Evolutionary conservation across 2,329 filamentous ascomycete genomes (phyloP).

Genomic region (Myriosclerotinia scirpicola): DNA sequence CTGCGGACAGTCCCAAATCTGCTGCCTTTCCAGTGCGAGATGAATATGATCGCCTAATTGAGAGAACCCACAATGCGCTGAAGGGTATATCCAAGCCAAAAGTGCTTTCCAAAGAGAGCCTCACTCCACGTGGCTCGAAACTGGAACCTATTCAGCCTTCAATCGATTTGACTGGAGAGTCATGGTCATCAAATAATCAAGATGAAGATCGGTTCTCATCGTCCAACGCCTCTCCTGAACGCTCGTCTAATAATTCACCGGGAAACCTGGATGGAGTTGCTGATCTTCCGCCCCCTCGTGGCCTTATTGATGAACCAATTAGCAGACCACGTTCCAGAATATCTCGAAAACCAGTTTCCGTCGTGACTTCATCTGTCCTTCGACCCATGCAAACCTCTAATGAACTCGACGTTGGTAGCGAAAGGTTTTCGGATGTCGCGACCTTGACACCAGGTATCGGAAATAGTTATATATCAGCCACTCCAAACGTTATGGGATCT

Average conservation of each 20-base stretch:
- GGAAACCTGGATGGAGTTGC: not conserved
- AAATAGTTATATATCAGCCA: not conserved
- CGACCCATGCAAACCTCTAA: not conserved
- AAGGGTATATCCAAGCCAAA: slow-evolving; percentile 36
- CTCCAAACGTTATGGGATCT: not conserved
- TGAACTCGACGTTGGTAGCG: not conserved
- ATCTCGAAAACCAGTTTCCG: slow-evolving; percentile 12
- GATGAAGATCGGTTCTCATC: slow-evolving; percentile 28
- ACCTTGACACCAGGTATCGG: no score
- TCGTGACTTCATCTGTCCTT: slow-evolving; percentile 4
- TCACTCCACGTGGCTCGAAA: not conserved
- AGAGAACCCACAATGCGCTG: slow-evolving; percentile 38
- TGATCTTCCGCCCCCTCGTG: not conserved
- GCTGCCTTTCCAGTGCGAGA: slow-evolving; percentile 27
- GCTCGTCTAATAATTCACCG: not conserved
- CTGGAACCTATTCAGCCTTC: not conserved
- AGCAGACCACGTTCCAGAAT: slow-evolving; percentile 8
- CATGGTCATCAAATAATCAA: slow-evolving; percentile 26
- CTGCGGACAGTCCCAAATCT: slow-evolving; percentile 34
- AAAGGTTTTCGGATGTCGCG: slow-evolving; percentile 1
- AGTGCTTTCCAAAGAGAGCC: slow-evolving; percentile 1
- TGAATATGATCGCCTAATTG: slow-evolving; percentile 38
- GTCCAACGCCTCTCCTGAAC: not conserved
- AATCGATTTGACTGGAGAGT: not conserved
- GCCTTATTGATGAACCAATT: not conserved